phyloP scores from a whole-genome alignment of 495 filamentous ascomycete species.

The Annulohypoxylon nitens region DNA sequence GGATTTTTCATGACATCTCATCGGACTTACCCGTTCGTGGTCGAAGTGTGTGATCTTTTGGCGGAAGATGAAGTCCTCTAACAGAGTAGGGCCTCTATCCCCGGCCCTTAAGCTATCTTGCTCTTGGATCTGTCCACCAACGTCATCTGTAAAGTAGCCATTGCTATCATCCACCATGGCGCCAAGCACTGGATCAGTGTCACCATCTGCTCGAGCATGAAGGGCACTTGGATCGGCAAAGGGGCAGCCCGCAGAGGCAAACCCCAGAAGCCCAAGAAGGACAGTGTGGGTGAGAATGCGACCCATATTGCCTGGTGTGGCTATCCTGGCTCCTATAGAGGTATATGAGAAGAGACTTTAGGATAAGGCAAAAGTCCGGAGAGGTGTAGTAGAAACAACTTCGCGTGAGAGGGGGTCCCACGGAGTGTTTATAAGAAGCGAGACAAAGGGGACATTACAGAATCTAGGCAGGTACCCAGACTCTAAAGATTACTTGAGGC shows the following conservation, averaged over 20 bases:
- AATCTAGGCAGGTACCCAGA: constrained; percentile 5
- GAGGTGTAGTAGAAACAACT: constrained; percentile 7
- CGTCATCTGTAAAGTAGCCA: constrained; percentile 75
- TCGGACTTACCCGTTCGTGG: constrained; percentile 72
- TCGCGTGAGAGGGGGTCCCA: constrained; percentile 25
- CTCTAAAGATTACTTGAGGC: constrained; percentile 34
- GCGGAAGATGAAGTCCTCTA: constrained; percentile 86
- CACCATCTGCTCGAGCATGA: constrained; percentile 35
- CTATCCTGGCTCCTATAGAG: constrained; percentile 12
- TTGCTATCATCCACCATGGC: constrained; percentile 72
- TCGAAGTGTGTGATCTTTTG: constrained; percentile 88
- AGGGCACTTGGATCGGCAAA: constrained; percentile 55
- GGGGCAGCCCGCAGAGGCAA: constrained; percentile 54
- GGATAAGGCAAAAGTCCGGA: constrained; percentile 12
- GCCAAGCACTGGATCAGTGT: constrained; percentile 33
- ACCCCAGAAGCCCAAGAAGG: constrained; percentile 40
- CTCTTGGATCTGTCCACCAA: constrained; percentile 80
- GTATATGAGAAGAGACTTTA: constrained; percentile 8
- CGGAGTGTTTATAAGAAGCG: constrained; percentile 33
- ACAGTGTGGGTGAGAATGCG: constrained; percentile 27
- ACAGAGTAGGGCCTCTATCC: constrained; percentile 76
- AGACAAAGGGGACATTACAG: constrained; percentile 25
- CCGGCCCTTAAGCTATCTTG: constrained; percentile 78
- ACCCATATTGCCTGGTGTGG: constrained; percentile 41
- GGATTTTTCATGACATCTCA: background rate